Base-by-base conservation (phyloP, 257 asterid species). In the Gynochthodes officinalis region DNA sequence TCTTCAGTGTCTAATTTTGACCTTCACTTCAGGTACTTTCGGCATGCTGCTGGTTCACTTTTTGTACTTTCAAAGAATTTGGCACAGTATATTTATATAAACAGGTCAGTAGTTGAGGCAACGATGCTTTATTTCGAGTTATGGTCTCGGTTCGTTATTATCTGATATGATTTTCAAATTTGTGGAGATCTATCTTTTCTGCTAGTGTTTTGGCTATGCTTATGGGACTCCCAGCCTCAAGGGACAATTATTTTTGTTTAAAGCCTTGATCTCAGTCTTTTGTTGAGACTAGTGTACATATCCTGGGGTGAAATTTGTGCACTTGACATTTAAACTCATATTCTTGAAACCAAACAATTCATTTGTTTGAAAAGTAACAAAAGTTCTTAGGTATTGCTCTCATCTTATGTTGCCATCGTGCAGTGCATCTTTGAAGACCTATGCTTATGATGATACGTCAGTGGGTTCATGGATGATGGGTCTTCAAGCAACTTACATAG, bases 381-480 rank as follows among this genome's bases (percentile, higher is more conserved):
- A 50, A 19, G 13, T 4, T 19, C 33, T 61, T 10, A 44, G 48
- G 52, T 63, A 15, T n/a, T 1, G 35, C 12, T 42, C 39, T 53
- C 21, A 27, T 66, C 9, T 64, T n/a, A 11, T 70, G 40, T 75
- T 72, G 43, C 61, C 75, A 52, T 43, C 27, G 49, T 84, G 83
- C 87, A 93, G 98, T 82, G 97, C 89, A 49, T 89, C 96, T 35
- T 80, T 93, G 84, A 93, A 90, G 86, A 84, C 88, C 57, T 93
- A 89, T 62, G 95, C 97, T 32, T 88, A 87, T 37, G 97, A 87
- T 64, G 98, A 93, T 81, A 80, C 71, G 75, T 89, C 97, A 19
- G 82, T 93, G 23, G 97, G 98, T 8, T 93, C 98, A n/a, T 93
- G 98, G 98, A 90, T 93, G 97, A 90, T 93, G 86, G 98, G 98